Evolutionary conservation across 2,329 filamentous ascomycete genomes (phyloP), one percentile per base, ranked within the genome.

Genomic region (Fusarium sp.): DNA sequence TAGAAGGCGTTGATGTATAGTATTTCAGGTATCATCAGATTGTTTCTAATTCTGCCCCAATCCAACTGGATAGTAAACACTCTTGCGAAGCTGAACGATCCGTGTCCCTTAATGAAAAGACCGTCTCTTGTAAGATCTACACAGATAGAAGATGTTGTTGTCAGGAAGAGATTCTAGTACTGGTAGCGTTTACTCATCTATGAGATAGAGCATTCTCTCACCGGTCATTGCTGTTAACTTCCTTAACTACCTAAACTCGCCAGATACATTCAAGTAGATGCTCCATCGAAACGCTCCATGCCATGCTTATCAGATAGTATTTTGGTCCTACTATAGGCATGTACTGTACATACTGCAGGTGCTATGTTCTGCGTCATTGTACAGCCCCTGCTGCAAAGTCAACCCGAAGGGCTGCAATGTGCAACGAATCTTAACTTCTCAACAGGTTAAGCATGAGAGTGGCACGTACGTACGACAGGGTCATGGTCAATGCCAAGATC

Each of bases 1-100:
- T 37, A 34, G 40, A 54, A 55, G 49, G 59, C 56, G 59, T 57
- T 70, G 16, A 50, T 60, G 47, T 37, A 57, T 64, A 10, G 14
- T 48, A 28, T 60, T 45, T 18, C 41, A 37, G 50, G 34, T 57
- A 51, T 32, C 32, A 28, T 48, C 63, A 64, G 46, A 64, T 51
- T 64, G 40, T 50, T 55, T 28, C 21, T 45, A 41, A n/a, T 58
- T 37, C 10, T 37, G 34, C 56, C 43, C 46, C 25, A 57, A 62
- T 40, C 54, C 55, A 53, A 61, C 46, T 37, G 55, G 46, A 65
- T 46, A 32, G 21, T 23, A 28, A 34, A 41, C 55, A 20, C 37
- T 55, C 43, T 59, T 34, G 21, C 34, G 20, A 68, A 25, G 20
- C 28, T 34, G 34, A 40, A 30, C 20, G 28, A 59, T 43, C 11